Conservation (phyloP, 1,284 basidiomycete species). For the Melampsora larici-populina region DNA sequence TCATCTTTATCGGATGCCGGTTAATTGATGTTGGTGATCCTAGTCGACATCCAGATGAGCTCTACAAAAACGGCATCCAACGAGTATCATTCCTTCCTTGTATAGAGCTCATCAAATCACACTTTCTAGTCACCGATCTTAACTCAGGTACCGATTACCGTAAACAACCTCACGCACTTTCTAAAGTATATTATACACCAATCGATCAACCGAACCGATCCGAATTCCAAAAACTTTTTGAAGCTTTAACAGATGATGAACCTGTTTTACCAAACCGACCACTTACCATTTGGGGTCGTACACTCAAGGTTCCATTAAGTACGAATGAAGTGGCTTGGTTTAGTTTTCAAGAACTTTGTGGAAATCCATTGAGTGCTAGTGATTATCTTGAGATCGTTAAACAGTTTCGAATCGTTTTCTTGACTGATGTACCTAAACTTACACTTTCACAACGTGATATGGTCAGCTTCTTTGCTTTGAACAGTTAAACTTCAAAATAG, state of each 20-base stretch:
- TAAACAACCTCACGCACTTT: conserved; percentile 79
- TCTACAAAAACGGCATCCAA: conserved; percentile 99
- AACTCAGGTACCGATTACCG: conserved; percentile 95
- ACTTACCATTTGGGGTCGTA: conserved; percentile 83
- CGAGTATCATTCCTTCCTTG: conserved; percentile 92
- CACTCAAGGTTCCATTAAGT: conserved; percentile 56
- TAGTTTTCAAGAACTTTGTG: conserved; percentile 81
- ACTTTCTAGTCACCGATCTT: conserved; percentile 81
- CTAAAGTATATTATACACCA: conserved; percentile 86
- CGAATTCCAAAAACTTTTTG: conserved; percentile 79
- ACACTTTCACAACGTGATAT: conserved; percentile 81
- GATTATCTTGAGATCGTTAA: conserved; percentile 94
- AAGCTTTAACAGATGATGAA: conserved; percentile 63
- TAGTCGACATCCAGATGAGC: conserved; percentile 91
- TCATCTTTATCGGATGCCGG: background rate
- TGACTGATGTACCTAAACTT: conserved; percentile 81
- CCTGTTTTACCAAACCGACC: conserved; percentile 66
- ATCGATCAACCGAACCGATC: conserved; percentile 64
- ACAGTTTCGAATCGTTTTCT: conserved; percentile 80
- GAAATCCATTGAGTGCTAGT: conserved; percentile 81
- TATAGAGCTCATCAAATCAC: conserved; percentile 85
- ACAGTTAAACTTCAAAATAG: conserved; percentile 72
- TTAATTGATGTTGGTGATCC: background rate
- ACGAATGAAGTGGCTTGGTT: conserved; percentile 72
- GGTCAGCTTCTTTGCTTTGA: conserved; percentile 57